Conservation (phyloP, 495 filamentous ascomycete genomes). For the Jackrogersella multiformis region DNA sequence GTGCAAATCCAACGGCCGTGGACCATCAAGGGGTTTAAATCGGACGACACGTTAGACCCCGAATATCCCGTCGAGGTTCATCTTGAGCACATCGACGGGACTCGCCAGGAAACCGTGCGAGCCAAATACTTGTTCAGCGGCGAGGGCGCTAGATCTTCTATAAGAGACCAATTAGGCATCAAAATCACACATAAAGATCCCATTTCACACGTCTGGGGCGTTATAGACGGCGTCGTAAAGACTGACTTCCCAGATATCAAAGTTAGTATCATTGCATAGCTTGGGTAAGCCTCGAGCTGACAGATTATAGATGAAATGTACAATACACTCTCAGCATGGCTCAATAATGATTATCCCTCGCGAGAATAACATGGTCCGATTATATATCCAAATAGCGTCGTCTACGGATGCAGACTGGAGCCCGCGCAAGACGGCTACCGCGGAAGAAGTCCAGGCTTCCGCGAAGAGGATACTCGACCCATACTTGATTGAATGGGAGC, state of each 20-base stretch:
- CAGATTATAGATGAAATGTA: slow-evolving; percentile 82
- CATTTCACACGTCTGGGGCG: slow-evolving; percentile 77
- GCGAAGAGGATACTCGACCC: slow-evolving; percentile 74
- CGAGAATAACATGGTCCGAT: slow-evolving; percentile 75
- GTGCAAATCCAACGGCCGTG: slow-evolving; percentile 67
- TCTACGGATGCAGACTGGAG: slow-evolving; percentile 69
- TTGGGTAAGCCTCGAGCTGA: slow-evolving; percentile 35
- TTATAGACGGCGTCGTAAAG: slow-evolving; percentile 78
- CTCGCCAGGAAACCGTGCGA: slow-evolving; percentile 62
- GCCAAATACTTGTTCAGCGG: slow-evolving; percentile 70
- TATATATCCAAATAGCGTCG: slow-evolving; percentile 80
- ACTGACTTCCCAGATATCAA: slow-evolving; percentile 82
- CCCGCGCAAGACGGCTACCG: slow-evolving; percentile 68
- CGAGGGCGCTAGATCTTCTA: slow-evolving; percentile 67
- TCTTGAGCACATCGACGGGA: slow-evolving; percentile 78
- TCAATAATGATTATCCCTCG: slow-evolving; percentile 82
- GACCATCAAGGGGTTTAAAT: slow-evolving; percentile 71
- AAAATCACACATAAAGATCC: slow-evolving; percentile 68
- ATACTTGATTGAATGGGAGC: slow-evolving; percentile 75
- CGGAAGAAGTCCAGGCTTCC: slow-evolving; percentile 71
- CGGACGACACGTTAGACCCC: slow-evolving; percentile 60
- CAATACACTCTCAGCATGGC: slow-evolving; percentile 72
- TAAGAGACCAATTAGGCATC: slow-evolving; percentile 70
- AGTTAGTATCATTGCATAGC: slow-evolving; percentile 40
- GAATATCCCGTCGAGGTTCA: slow-evolving; percentile 73